Evolutionary conservation across 1,284 basidiomycete species (phyloP), one percentile per base, ranked within the genome.

Genomic region (Cryptococcus jaspeensis): DNA sequence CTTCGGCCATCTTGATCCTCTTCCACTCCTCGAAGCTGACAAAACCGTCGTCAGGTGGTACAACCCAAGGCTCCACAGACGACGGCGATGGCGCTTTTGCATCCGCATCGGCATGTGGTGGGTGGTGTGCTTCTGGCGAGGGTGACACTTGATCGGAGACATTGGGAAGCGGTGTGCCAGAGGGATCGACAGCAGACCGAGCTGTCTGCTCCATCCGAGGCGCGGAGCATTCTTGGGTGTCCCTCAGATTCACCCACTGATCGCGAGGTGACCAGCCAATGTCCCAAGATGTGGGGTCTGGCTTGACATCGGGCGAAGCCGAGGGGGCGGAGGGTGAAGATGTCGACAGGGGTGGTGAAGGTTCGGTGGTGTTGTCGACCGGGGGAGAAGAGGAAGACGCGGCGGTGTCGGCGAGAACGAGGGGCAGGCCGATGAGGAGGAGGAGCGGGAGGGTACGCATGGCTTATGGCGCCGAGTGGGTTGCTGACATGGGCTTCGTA

Each of bases 11-110:
- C 54, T 86, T 85, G 56, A 84, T 87, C 44, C 83, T 82, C 74
- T 92, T 93, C 92, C 91, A 94, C 60, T 94, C 91, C 67, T 93
- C 89, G 69, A 95, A 95, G 0, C 88, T 88, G 22, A 92, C 82
- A 32, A 93, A 79, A 25, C 52, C 32, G 22, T 62, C 60, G 7
- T 47, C 38, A 44, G 36, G n/a, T n/a, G 22, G 40, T 35, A 32
- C 40, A 23, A 25, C 32, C 39, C 25, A 18, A 18, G 15, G 4
- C 39, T 38, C 40, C 37, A 51, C 36, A 9, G 37, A n/a, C n/a
- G 22, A 13, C 23, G n/a, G 50, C 20, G 43, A 11, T 4, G 43
- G n/a, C 13, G 8, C 11, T 13, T 39, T 39, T 15, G 32, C 22
- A 15, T 23, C 37, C 37, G 25, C 50, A 41, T 32, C 28, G 28